phyloP scores from a whole-genome alignment of 2,329 filamentous ascomycete genomes.

The Exophiala bonariae region DNA sequence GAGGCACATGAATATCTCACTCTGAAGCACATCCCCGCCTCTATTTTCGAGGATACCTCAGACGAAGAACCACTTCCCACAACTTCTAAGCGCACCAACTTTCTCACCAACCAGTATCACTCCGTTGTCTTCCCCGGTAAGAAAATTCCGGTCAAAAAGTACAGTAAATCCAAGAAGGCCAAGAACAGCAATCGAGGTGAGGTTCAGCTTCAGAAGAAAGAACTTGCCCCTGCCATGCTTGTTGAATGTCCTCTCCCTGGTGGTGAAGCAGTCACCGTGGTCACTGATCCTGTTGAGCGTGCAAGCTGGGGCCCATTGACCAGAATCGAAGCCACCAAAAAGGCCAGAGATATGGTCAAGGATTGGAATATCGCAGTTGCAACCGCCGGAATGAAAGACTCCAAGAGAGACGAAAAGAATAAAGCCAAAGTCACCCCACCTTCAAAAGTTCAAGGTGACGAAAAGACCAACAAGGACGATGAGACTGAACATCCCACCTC shows the following conservation, averaged over 20 bases:
- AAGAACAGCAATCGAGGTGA: neutral
- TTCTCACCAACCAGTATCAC: neutral
- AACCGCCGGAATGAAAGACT: neutral
- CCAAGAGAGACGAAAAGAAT: neutral
- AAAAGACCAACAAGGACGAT: neutral
- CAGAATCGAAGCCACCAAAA: neutral
- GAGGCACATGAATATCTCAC: too few species aligned
- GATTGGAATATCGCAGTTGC: neutral
- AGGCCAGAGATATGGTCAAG: neutral
- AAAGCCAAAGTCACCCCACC: neutral
- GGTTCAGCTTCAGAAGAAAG: neutral
- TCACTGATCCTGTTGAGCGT: neutral
- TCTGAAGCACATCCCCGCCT: too few species aligned
- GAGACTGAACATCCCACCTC: neutral
- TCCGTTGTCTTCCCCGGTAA: conserved; percentile 15
- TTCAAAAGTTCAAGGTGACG: neutral
- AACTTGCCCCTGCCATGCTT: neutral
- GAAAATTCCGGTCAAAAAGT: conserved; percentile 13
- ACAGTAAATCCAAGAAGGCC: conserved; percentile 1
- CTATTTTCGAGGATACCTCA: too few species aligned
- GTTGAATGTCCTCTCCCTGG: neutral
- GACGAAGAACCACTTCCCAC: too few species aligned
- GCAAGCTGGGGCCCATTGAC: neutral
- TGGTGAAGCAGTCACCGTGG: neutral
- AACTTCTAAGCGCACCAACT: neutral